Percentiles rank a stretch among this genome's conserved stretches.
phyloP scores from a whole-genome alignment of 192 early-diverging fungal genomes.

The Coemansia guatemalensis region DNA sequence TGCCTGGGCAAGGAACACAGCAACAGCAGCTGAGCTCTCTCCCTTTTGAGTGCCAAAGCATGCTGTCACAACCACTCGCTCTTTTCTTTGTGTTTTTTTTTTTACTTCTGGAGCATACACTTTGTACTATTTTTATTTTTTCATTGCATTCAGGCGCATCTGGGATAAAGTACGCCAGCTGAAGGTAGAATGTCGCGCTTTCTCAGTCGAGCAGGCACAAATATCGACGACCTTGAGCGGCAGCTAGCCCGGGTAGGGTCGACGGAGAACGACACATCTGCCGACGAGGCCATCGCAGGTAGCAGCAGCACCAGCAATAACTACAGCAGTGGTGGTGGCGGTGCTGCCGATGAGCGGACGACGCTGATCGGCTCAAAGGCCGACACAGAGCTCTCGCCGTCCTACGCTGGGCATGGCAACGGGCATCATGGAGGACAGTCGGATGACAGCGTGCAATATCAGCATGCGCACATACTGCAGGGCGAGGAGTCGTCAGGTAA shows the following conservation, averaged over 20 bases:
- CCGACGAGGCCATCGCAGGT: conserved; percentile 16
- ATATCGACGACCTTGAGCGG: conserved; percentile 52
- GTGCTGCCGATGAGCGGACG: conserved; percentile 7
- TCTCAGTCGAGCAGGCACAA: conserved; percentile 52
- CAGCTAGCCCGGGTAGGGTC: conserved; percentile 53
- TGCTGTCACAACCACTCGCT: background rate
- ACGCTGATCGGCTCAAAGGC: conserved; percentile 10
- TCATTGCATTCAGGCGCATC: background rate
- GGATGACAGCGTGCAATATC: conserved; percentile 1
- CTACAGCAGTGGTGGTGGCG: conserved; percentile 2
- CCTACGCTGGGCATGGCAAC: background rate
- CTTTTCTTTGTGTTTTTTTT: conserved; percentile 7
- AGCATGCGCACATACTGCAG: conserved; percentile 10
- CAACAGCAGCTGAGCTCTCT: background rate
- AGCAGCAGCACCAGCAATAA: conserved; percentile 3
- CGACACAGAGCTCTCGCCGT: background rate
- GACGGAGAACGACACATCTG: conserved; percentile 35
- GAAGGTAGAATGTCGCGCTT: conserved; percentile 40
- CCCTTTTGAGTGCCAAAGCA: background rate
- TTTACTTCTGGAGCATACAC: background rate
- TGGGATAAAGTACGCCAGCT: background rate
- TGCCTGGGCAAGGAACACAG: conserved; percentile 49
- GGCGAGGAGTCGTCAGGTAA: no score
- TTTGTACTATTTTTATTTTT: conserved; percentile 5
- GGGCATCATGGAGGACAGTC: background rate